Conservation (phyloP, 805 yeast genomes). For the Candida insectorum region DNA sequence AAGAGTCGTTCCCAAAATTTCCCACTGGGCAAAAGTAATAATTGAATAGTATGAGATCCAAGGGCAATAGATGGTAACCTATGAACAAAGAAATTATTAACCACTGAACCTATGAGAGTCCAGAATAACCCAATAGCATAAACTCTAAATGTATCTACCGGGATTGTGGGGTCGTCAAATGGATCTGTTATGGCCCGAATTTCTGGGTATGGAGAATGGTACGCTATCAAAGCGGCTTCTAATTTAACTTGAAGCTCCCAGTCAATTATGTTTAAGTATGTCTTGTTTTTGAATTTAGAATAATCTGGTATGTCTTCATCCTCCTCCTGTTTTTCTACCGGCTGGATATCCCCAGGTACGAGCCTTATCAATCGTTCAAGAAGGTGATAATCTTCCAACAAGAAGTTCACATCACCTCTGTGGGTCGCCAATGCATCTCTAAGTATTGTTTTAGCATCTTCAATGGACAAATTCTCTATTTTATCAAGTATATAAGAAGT, state of each 20-base stretch:
- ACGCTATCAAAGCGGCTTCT: conserved; percentile 37
- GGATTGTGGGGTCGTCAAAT: conserved; percentile 29
- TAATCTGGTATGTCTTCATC: conserved; percentile 9
- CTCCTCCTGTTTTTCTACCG: conserved; percentile 1
- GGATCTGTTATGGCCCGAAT: conserved; percentile 39
- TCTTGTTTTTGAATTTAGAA: conserved; percentile 13
- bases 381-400: conserved; percentile 30
- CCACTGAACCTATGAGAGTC: conserved; percentile 39
- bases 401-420: conserved; percentile 32
- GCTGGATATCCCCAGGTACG: conserved; percentile 1
- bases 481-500: conserved; percentile 26
- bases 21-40: conserved; percentile 38
- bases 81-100: conserved; percentile 41
- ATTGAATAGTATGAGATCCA: conserved; percentile 37
- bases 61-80: conserved; percentile 34
- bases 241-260: conserved; percentile 33
- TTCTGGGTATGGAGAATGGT: conserved; percentile 41
- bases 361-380: conserved; percentile 17
- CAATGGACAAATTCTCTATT: conserved; percentile 19
- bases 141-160: conserved; percentile 35
- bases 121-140: conserved; percentile 38
- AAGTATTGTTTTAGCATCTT: conserved; percentile 27
- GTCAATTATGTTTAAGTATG: conserved; percentile 24
- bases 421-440: conserved; percentile 36
- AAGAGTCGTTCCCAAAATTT: conserved; percentile 35